Evolutionary conservation across 108 stramenopile species (phyloP), one percentile per base, ranked within the genome.

Genomic region (Seminavis robusta): DNA sequence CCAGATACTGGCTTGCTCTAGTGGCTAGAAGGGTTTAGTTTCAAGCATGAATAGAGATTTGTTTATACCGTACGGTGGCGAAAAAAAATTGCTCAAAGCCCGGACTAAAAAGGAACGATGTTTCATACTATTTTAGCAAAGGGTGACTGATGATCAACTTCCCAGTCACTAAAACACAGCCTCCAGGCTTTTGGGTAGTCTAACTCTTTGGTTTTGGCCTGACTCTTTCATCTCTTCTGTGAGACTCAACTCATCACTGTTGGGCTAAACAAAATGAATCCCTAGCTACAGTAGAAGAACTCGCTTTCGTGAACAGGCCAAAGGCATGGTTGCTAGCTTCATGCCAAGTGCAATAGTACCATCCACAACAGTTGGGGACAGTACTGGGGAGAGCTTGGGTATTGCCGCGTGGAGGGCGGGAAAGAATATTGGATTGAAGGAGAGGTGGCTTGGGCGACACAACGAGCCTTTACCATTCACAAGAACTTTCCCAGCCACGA

Each of bases 401-500:
- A 72, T 57, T 69, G 81, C 33, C 66, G 77, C 7, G 45, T 87
- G 17, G 70, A 65, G 34, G 73, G 74, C 15, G 86, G 91, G 11
- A 54, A 61, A 23, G 85, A 92, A 58, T 27, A 79, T 25, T 70
- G 92, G 19, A 87, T 95, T 59, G 91, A 92, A 57, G 63, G 58
- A 23, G 48, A 67, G 26, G 73, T 87, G 42, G 70, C 83, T 23
- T 92, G 90, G 90, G 90, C 85, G 2, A 91, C 85, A 13, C 90
- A 83, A 27, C 79, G 76, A 10, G 44, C 52, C 21, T 91, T 76
- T 37, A 86, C 90, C 21, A 59, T 69, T 5, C 39, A 64, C 5
- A n/a, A n/a, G n/a, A 91, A 91, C 52, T 73, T 67, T 62, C 85
- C 85, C n/a, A 87, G 90, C 52, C 51, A 45, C 36, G 80, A 84